phyloP scores from a whole-genome alignment of 2,329 filamentous ascomycete genomes.

The Penicillium sp. region DNA sequence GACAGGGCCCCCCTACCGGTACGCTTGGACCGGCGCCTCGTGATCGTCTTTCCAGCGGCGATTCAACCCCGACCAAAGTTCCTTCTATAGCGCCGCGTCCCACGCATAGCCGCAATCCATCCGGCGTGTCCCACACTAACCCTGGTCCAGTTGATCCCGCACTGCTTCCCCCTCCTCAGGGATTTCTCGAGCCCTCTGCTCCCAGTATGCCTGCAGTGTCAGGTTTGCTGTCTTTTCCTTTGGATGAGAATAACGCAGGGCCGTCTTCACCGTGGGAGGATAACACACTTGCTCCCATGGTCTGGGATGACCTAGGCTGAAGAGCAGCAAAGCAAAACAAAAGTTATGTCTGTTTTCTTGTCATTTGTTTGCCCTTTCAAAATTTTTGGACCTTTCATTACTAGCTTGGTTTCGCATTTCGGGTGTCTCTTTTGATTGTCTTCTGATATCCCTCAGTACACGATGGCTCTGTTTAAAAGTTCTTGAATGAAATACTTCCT shows the following conservation, averaged over 20 bases:
- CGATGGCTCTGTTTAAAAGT: slow-evolving; percentile 18
- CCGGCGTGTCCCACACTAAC: slow-evolving; percentile 13
- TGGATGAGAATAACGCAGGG: slow-evolving; percentile 30
- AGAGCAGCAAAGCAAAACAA: slow-evolving; percentile 2
- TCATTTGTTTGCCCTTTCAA: neutral
- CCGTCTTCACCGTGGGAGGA: slow-evolving; percentile 33
- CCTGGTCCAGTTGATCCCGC: slow-evolving; percentile 30
- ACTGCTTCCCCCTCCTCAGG: slow-evolving; percentile 33
- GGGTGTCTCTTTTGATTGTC: neutral
- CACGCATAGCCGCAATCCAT: slow-evolving; percentile 17
- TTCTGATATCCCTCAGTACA: slow-evolving; percentile 28
- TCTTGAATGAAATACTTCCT: slow-evolving; percentile 2
- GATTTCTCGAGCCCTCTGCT: slow-evolving; percentile 23
- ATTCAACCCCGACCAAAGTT: slow-evolving; percentile 11
- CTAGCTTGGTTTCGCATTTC: neutral
- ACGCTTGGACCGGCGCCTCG: slow-evolving; percentile 7
- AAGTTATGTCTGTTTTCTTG: neutral
- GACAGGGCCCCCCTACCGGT: slow-evolving; percentile 3
- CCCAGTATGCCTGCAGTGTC: slow-evolving; percentile 11
- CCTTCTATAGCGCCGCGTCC: slow-evolving; percentile 7
- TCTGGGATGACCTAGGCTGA: slow-evolving; percentile 39
- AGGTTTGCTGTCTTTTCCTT: slow-evolving; percentile 28
- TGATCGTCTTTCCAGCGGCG: slow-evolving; percentile 9
- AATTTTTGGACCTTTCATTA: slow-evolving; percentile 1
- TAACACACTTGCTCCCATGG: slow-evolving; percentile 41